Evolutionary conservation across 2,329 filamentous ascomycete species (phyloP).

Genomic region (Penicillium sp.): DNA sequence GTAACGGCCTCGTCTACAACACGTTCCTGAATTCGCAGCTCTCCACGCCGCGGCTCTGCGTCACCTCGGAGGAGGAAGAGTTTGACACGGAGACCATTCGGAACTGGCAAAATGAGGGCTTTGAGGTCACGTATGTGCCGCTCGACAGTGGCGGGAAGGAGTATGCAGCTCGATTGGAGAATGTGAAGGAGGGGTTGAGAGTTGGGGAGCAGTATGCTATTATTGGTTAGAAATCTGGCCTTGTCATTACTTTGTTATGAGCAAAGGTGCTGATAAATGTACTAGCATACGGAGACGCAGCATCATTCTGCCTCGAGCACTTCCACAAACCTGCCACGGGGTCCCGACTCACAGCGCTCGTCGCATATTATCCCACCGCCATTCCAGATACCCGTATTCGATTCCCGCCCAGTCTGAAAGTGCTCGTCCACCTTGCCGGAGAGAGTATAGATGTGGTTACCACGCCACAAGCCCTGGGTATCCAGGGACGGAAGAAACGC

Average conservation of each 20-base stretch:
- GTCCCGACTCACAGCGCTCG: constrained; percentile 50
- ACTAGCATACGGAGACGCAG: constrained; percentile 60
- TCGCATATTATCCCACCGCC: constrained; percentile 60
- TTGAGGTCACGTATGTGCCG: constrained; percentile 55
- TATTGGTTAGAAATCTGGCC: constrained; percentile 46
- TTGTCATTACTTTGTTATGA: neutral
- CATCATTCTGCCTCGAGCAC: constrained; percentile 56
- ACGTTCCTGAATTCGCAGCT: constrained; percentile 22
- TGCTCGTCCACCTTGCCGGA: constrained; percentile 58
- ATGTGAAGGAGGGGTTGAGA: constrained; percentile 53
- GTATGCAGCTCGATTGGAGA: constrained; percentile 48
- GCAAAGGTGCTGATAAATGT: neutral
- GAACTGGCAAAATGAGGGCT: constrained; percentile 59
- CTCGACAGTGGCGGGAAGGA: constrained; percentile 50
- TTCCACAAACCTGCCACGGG: constrained; percentile 55
- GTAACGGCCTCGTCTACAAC: constrained; percentile 32
- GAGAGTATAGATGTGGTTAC: constrained; percentile 47
- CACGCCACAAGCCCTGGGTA: constrained; percentile 49
- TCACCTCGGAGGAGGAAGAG: constrained; percentile 32
- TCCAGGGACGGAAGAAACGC: constrained; percentile 47
- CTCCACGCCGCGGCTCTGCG: constrained; percentile 28
- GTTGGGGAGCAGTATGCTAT: constrained; percentile 59
- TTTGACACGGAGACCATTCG: constrained; percentile 54
- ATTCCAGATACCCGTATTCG: constrained; percentile 48
- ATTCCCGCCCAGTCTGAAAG: constrained; percentile 37